phyloP scores from a whole-genome alignment of 257 asterid genomes.

The Henckelia pumila region DNA sequence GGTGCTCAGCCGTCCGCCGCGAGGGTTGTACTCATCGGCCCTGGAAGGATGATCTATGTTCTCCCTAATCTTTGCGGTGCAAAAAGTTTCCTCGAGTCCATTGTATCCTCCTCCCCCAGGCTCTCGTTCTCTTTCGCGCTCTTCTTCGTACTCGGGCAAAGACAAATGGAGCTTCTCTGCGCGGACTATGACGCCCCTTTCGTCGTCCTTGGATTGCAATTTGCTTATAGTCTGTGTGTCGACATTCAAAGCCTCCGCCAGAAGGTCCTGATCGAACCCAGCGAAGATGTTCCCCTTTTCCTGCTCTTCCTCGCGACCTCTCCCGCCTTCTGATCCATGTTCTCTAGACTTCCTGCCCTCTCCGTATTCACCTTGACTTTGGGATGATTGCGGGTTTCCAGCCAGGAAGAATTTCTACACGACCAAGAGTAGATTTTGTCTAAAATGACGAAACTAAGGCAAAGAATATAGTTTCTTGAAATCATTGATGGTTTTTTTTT shows the following conservation, averaged over 20 bases:
- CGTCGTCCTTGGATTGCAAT: slow-evolving; percentile 38
- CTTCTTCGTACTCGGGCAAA: slow-evolving; percentile 34
- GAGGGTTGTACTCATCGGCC: slow-evolving; percentile 54
- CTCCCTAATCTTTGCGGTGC: slow-evolving; percentile 39
- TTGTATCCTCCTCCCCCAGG: slow-evolving; percentile 25
- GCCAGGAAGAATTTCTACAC: slow-evolving; percentile 55
- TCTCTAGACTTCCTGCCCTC: slow-evolving; percentile 5
- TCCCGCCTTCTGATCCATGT: slow-evolving; percentile 6
- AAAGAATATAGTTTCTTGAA: neutral
- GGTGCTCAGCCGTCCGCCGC: slow-evolving; percentile 55
- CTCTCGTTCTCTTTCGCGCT: slow-evolving; percentile 7
- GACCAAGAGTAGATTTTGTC: neutral
- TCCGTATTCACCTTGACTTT: slow-evolving; percentile 10
- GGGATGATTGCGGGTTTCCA: slow-evolving; percentile 42
- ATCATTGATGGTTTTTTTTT: too few species aligned
- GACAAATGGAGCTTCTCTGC: slow-evolving; percentile 34
- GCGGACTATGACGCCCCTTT: slow-evolving; percentile 50
- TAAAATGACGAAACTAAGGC: neutral
- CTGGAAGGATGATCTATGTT: slow-evolving; percentile 40
- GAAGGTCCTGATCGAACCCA: slow-evolving; percentile 42
- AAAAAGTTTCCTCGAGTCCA: slow-evolving; percentile 56
- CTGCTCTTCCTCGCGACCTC: slow-evolving; percentile 23
- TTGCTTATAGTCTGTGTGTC: slow-evolving; percentile 26
- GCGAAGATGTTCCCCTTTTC: slow-evolving; percentile 32
- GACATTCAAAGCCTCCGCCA: slow-evolving; percentile 35